These are phyloP conservation scores for Tritrichomonas musculus DNA, from an alignment of 208 protist genomes.

Conservation along the genomic window DNA sequence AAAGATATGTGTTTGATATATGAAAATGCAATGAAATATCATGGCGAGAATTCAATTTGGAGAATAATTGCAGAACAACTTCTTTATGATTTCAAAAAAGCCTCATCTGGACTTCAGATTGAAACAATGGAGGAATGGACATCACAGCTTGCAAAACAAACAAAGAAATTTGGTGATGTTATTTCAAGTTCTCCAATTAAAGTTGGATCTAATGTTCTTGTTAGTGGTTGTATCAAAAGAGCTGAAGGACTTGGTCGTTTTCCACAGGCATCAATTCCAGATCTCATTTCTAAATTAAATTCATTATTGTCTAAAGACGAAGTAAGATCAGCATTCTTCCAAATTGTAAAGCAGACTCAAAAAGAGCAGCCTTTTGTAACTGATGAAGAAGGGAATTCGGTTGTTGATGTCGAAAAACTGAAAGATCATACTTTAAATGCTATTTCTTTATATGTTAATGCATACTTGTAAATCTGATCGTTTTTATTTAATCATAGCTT, in stretches of 20 bases:
- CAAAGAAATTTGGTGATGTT: neutral
- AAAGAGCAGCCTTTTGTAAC: neutral
- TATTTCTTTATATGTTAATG: neutral
- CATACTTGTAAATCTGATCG: neutral
- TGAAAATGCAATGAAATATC: neutral
- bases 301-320: neutral
- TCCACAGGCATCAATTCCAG: neutral
- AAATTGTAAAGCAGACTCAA: neutral
- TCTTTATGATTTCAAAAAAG: neutral
- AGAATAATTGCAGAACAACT: neutral
- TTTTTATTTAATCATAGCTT: too few species aligned
- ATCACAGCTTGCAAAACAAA: neutral
- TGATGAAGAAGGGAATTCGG: neutral
- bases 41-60: neutral
- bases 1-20: neutral
- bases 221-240: neutral
- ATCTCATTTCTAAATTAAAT: neutral
- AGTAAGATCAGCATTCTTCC: neutral
- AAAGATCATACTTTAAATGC: neutral
- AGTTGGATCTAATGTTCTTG: neutral
- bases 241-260: neutral
- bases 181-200: neutral
- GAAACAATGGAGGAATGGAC: neutral
- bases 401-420: neutral
- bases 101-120: neutral